Evolutionary conservation across 768 basidiomycete genomes (phyloP).

Genomic region (Kwoniella dejecticola): DNA sequence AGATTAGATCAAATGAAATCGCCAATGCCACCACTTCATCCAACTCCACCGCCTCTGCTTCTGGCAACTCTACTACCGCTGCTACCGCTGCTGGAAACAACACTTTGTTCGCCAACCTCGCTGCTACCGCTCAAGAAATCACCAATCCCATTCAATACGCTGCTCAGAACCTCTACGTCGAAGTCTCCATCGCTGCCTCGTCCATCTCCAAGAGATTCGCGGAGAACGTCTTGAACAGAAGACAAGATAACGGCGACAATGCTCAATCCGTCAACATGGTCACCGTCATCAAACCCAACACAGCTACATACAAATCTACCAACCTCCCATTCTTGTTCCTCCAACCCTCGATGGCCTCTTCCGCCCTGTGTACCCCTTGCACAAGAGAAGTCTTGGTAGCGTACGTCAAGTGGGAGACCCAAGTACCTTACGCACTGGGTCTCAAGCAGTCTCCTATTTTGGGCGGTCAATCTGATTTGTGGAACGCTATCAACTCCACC

Average conservation of each 20-base stretch:
- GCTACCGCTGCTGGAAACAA: conserved; percentile 28
- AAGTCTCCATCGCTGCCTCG: conserved; percentile 28
- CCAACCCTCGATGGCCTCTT: conserved; percentile 59
- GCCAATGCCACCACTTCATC: conserved; percentile 22
- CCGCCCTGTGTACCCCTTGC: conserved; percentile 76
- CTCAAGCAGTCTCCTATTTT: conserved; percentile 68
- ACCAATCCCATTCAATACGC: conserved; percentile 43
- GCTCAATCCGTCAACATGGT: conserved; percentile 21
- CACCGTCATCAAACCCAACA: conserved; percentile 56
- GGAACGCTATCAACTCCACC: conserved; percentile 63
- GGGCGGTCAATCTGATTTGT: conserved; percentile 67
- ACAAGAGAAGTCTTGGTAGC: conserved; percentile 71
- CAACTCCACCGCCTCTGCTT: conserved; percentile 36
- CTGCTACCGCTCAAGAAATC: conserved; percentile 27
- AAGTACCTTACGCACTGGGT: conserved; percentile 74
- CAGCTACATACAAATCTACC: conserved; percentile 60
- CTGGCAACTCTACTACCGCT: conserved; percentile 61
- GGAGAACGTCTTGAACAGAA: conserved; percentile 36
- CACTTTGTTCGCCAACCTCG: conserved; percentile 5
- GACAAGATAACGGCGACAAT: conserved; percentile 19
- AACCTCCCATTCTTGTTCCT: conserved; percentile 78
- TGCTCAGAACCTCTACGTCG: conserved; percentile 38
- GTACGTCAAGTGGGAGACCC: conserved; percentile 76
- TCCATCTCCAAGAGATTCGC: conserved; percentile 39
- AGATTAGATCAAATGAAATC: conserved; percentile 55